Evolutionary conservation across 73 alveolate species (phyloP), one percentile per base, ranked within the genome.

Genomic region (Durusdinium trenchii): DNA sequence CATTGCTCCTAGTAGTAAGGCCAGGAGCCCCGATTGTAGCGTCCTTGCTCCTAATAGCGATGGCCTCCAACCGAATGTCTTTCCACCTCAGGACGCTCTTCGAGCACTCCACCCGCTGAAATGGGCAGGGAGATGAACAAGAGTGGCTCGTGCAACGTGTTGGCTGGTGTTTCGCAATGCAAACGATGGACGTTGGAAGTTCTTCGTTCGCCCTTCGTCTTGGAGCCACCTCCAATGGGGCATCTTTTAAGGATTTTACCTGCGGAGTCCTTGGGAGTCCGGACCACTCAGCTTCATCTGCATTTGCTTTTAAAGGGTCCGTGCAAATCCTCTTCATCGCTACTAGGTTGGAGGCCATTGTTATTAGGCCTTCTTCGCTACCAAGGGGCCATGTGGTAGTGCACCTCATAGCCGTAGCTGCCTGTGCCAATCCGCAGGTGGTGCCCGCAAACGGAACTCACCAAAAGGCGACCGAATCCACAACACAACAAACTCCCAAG

Each of bases 301-400:
- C 0, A 23, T 60, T 60, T 60, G 73, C n/a, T 23, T 60, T 60
- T 60, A 23, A 32, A 23, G 30, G 18, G 30, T 60, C 73, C 18
- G 18, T 23, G 30, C 3, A 1, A 23, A 1, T 60, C 73, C 30
- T 60, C n/a, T n/a, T 1, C 30, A 60, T 32, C 18, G 18, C 73
- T 60, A 23, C 73, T 60, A 60, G 30, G 4, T 23, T 32, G 30
- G 73, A 32, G 73, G 30, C 30, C 3, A 23, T 23, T 23, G 38
- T 18, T 6, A 32, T 9, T 30, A n/a, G 40, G 30, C 18, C 64
- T 23, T 18, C 12, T 36, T 26, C 6, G 43, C 18, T 20, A 42
- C 91, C 91, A 81, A 81, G 98, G 79, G 26, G 46, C 98, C 90
- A 92, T 75, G 28, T 75, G 98, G 73, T 92, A 92, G 91, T 73